Base-by-base conservation (phyloP, 805 yeast genomes). In the Cyberlindnera petersonii region DNA sequence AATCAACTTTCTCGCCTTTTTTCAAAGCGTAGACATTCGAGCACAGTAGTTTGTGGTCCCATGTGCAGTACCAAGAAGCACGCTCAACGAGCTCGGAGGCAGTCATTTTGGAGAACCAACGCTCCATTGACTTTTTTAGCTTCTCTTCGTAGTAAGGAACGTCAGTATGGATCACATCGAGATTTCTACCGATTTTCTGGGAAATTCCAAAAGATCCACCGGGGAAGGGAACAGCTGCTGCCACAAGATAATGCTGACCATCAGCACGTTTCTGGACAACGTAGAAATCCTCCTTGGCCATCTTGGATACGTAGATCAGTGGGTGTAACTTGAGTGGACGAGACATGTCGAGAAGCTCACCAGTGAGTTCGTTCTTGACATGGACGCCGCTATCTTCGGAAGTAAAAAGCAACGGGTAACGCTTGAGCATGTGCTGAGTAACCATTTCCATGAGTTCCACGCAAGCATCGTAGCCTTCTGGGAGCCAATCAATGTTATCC, bases 211-310 rank as follows among this genome's bases (percentile, higher is more conserved):
- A 82, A 1, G 81, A 75, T 4, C 88, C 88, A 33, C 89, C 89
- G 4, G 88, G 87, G 58, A 82, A 81, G 6, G 87, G 86, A 26
- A 82, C 88, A 2, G 82, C 86, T 5, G 84, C 87, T 2, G 86
- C 89, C 26, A 70, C 72, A 38, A 82, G 63, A 56, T 82, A 78
- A 57, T 82, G 87, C 31, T 55, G 50, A 2, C 77, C 84, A 47
- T 76, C 73, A 0, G 65, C 71, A 44, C 75, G 71, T 50, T 78
- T 72, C 53, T 65, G 55, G 31, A 79, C 87, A 26, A 82, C 44
- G 53, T 81, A 82, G 53, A 82, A 82, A 58, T 82, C 89, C 53
- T 82, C 89, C 55, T 82, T 82, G 30, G 87, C 86, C 71, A 82
- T 69, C 49, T 79, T 79, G 22, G 83, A 71, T 18, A 77, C 77